Percentiles rank a stretch among this genome's conserved stretches.
Evolutionary conservation across 1,284 basidiomycete genomes (phyloP).

Genomic region (Blastosporella zonata): DNA sequence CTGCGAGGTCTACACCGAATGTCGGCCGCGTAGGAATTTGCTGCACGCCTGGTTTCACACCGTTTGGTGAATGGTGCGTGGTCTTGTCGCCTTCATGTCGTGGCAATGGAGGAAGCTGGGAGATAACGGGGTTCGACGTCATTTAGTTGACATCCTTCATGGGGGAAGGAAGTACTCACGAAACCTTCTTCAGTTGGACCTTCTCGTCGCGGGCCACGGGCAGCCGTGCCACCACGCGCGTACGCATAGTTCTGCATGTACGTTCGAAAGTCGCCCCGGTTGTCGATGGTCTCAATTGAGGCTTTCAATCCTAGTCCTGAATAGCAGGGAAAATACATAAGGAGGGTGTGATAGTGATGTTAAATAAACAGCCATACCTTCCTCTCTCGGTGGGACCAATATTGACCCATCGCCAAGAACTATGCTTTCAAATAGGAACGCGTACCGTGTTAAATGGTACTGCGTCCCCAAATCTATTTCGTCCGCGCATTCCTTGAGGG

Average conservation of each 20-base stretch:
- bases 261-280: slow-evolving; percentile 89
- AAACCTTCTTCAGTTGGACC: slow-evolving; percentile 86
- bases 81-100: slow-evolving; percentile 31
- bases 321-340: slow-evolving; percentile 1
- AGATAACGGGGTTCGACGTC: background rate
- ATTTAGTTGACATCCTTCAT: slow-evolving; percentile 11
- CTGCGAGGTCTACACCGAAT: slow-evolving; percentile 89
- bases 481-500: slow-evolving; percentile 94
- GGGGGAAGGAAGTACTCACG: slow-evolving; percentile 46
- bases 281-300: slow-evolving; percentile 90
- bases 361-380: slow-evolving; percentile 46
- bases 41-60: slow-evolving; percentile 32
- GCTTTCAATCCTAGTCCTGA: slow-evolving; percentile 78
- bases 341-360: background rate
- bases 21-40: slow-evolving; percentile 50
- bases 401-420: slow-evolving; percentile 86
- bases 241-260: slow-evolving; percentile 97
- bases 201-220: slow-evolving; percentile 74
- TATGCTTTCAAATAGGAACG: slow-evolving; percentile 91
- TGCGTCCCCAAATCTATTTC: slow-evolving; percentile 97
- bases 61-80: slow-evolving; percentile 31
- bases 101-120: slow-evolving; percentile 61
- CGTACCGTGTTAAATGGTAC: slow-evolving; percentile 94
- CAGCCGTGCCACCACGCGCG: slow-evolving; percentile 63
- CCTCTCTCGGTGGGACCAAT: slow-evolving; percentile 69